Base-by-base conservation (phyloP, 1,284 basidiomycete species). In the Ustilago trichophora region DNA sequence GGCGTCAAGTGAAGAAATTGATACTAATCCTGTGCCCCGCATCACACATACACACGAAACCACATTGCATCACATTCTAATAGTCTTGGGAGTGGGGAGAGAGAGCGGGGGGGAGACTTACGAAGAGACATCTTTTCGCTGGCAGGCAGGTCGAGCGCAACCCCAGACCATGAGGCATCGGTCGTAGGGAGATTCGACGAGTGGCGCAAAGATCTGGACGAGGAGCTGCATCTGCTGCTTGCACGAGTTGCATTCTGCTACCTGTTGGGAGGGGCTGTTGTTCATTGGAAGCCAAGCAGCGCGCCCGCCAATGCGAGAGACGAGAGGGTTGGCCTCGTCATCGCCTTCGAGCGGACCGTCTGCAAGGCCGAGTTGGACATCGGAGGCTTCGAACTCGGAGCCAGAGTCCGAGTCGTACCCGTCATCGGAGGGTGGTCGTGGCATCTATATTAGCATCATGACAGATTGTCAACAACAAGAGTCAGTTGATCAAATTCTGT, bases 1-100 rank as follows among this genome's bases (percentile, higher is more conserved):
- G 56, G 47, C 55, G 42, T 80, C 78, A 80, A 80, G 77, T 80
- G 78, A 80, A 80, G 78, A 80, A 80, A 80, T 79, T 76, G 56
- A 64, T 44, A 43, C 52, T 79, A 79, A 80, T 80, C 78, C 50
- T 77, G 32, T 75, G 74, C 74, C 66, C 38, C 7, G 5, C 6
- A 15, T 36, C 6, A 13, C 1, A 16, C 13, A 4, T 24, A 26
- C 26, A n/a, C 19, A 31, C 13, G 15, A 34, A 6, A 34, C 9
- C n/a, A 13, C 11, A 16, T 34, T 34, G 32, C 13, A 29, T n/a
- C n/a, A n/a, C n/a, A n/a, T n/a, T n/a, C n/a, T n/a, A n/a, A n/a
- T n/a, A n/a, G n/a, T n/a, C n/a, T n/a, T n/a, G n/a, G n/a, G n/a
- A n/a, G n/a, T n/a, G n/a, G n/a, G n/a, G n/a, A n/a, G n/a, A n/a